Percentiles rank a stretch among this genome's conserved stretches.
Evolutionary conservation across 768 basidiomycete species (phyloP).

Genomic region (Lactarius sp.): DNA sequence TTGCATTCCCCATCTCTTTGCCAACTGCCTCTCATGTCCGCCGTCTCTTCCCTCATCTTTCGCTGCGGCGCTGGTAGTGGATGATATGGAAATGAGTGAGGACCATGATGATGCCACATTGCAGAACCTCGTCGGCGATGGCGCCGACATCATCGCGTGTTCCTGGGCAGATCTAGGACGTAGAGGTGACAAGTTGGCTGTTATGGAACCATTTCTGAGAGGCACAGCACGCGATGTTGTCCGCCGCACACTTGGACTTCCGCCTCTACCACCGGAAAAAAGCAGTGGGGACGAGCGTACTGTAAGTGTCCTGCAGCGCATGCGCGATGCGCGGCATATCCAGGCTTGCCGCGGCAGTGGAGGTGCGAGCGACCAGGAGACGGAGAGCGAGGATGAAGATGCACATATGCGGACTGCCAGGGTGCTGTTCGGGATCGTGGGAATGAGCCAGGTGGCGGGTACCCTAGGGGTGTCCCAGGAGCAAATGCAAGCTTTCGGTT

Average conservation of each 20-base stretch:
- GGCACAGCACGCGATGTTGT: conserved; percentile 34
- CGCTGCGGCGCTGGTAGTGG: conserved; percentile 5
- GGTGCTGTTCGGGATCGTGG: conserved; percentile 12
- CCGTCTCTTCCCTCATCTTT: neutral
- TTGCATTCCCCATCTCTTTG: conserved; percentile 65
- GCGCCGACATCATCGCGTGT: conserved; percentile 40
- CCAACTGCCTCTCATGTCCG: conserved; percentile 43
- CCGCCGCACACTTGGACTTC: conserved; percentile 9
- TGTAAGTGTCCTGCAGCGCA: conserved; percentile 13
- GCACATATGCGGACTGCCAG: conserved; percentile 15
- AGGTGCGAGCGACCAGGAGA: conserved; percentile 17
- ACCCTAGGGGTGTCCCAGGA: neutral
- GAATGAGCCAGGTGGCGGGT: neutral
- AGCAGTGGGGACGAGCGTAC: neutral
- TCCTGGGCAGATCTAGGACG: conserved; percentile 53
- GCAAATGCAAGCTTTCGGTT: neutral
- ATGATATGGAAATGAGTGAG: neutral
- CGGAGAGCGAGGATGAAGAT: conserved; percentile 16
- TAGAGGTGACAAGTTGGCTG: conserved; percentile 40
- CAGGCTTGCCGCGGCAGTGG: conserved; percentile 1
- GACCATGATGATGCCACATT: conserved; percentile 47
- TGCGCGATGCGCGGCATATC: conserved; percentile 15
- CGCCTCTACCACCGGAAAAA: neutral
- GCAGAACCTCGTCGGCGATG: conserved; percentile 61
- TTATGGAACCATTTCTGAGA: conserved; percentile 43